Evolutionary conservation across 768 basidiomycete genomes (phyloP).

Genomic region (Pholiota conissans): DNA sequence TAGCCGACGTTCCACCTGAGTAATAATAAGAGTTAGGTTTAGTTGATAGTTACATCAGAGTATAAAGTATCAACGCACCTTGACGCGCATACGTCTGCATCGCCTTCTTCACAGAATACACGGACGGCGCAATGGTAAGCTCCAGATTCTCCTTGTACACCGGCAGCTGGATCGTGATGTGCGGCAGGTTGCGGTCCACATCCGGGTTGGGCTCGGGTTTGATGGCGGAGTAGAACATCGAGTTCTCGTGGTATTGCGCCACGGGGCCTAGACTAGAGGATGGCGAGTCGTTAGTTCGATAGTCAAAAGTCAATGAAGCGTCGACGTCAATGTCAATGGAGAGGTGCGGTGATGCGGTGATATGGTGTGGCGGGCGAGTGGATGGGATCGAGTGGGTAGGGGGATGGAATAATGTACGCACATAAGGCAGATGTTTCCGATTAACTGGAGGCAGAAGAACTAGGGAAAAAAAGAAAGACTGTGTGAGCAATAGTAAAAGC

Average conservation of each 20-base stretch:
- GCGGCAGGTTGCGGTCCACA: conserved; percentile 69
- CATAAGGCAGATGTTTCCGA: conserved; percentile 65
- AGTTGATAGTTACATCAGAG: conserved; percentile 1
- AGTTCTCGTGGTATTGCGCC: conserved; percentile 82
- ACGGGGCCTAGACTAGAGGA: conserved; percentile 66
- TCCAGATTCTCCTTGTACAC: conserved; percentile 85
- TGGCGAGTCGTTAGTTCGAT: conserved; percentile 17
- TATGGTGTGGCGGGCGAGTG: too few species aligned
- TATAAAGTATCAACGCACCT: conserved; percentile 41
- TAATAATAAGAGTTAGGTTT: neutral
- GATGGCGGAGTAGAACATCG: conserved; percentile 75
- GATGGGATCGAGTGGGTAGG: too few species aligned
- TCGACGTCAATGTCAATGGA: too few species aligned
- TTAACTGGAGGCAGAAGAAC: conserved; percentile 78
- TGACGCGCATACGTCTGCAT: conserved; percentile 88
- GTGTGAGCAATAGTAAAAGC: neutral
- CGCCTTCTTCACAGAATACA: conserved; percentile 79
- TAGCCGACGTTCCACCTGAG: conserved; percentile 64
- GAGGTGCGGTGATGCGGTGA: too few species aligned
- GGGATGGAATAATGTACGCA: conserved; percentile 23
- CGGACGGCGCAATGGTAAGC: conserved; percentile 70
- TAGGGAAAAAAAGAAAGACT: conserved; percentile 22
- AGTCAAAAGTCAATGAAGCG: too few species aligned
- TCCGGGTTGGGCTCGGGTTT: conserved; percentile 66
- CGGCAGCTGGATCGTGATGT: conserved; percentile 80